Base-by-base conservation (phyloP, 192 early-diverging fungal genomes). In the Coemansia erecta region DNA sequence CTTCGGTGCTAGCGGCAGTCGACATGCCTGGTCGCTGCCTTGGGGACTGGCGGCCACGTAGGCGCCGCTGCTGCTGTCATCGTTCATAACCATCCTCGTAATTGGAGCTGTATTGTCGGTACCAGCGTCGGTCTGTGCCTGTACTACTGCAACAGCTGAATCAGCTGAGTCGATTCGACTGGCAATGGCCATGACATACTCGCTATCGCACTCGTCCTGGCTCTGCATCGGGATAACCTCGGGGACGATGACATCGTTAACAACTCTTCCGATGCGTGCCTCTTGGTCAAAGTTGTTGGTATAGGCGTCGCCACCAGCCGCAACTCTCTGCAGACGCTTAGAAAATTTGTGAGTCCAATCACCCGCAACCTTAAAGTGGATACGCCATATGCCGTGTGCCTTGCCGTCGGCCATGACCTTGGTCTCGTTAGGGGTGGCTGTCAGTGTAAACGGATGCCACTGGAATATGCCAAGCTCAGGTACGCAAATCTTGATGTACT, bases 371-470 rank as follows among this genome's bases (percentile, higher is more conserved):
- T 89, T 90, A 50, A 91, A 86, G 76, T 93, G 91, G 13, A 93
- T 71, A 28, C 85, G 86, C 75, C 75, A 78, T 13, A 78, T 72
- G 14, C 65, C 69, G 24, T 64, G 75, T 18, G 69, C 54, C 51
- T 63, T 64, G 50, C 75, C 75, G 52, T 78, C 75, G 7, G 75
- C 75, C 69, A 78, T 68, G 31, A 90, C 75, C 54, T 85, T 87
- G 39, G 85, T 84, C 59, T 94, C 92, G 59, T 87, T 85, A n/a
- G 90, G 85, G 17, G 83, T 79, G 8, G 87, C 87, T 1, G 87
- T 87, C 35, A 93, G 78, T 3, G 87, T 90, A 61, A 91, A 93
- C 18, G 91, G 91, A 53, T 93, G 91, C 88, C 85, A 93, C 59
- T 93, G 84, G 80, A 87, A 82, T 6, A 79, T 70, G 4, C 88